phyloP scores from a whole-genome alignment of 2,329 filamentous ascomycete genomes.

The Paecilomyces variotii region DNA sequence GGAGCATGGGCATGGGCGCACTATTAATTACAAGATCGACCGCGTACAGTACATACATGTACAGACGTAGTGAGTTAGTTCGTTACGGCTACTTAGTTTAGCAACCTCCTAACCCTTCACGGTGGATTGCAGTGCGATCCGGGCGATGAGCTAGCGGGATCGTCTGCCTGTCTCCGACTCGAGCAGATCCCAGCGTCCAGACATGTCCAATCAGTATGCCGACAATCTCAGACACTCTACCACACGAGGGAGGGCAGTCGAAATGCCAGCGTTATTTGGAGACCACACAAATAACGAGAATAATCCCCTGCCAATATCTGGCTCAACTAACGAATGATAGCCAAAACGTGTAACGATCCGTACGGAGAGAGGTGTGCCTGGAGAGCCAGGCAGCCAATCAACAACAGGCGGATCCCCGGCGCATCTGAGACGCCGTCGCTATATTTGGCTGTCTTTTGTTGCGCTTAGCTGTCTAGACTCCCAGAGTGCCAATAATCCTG shows the following conservation, averaged over 20 bases:
- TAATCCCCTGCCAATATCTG: too few relatives aligned
- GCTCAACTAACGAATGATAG: too few relatives aligned
- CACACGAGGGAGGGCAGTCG: neutral
- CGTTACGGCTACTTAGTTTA: neutral
- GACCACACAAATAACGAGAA: too few relatives aligned
- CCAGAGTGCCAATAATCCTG: too few relatives aligned
- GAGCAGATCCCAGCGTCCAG: neutral
- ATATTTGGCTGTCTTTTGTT: neutral
- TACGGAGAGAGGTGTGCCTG: neutral
- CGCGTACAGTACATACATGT: too few relatives aligned
- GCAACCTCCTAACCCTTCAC: neutral
- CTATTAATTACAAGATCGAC: neutral
- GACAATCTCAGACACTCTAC: neutral
- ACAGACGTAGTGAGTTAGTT: too few relatives aligned
- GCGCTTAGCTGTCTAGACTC: neutral
- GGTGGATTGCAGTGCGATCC: neutral
- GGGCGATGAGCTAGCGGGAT: neutral
- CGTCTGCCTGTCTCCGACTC: neutral
- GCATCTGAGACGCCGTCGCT: neutral
- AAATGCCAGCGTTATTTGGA: neutral
- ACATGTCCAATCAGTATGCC: neutral
- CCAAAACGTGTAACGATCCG: too few relatives aligned
- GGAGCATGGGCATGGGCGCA: neutral
- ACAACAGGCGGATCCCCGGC: neutral
- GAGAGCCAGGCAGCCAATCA: neutral